Percentiles rank a stretch among this genome's conserved stretches.
Evolutionary conservation across 2,329 filamentous ascomycete species (phyloP).

Genomic region (Rhynchosporium graminicola): DNA sequence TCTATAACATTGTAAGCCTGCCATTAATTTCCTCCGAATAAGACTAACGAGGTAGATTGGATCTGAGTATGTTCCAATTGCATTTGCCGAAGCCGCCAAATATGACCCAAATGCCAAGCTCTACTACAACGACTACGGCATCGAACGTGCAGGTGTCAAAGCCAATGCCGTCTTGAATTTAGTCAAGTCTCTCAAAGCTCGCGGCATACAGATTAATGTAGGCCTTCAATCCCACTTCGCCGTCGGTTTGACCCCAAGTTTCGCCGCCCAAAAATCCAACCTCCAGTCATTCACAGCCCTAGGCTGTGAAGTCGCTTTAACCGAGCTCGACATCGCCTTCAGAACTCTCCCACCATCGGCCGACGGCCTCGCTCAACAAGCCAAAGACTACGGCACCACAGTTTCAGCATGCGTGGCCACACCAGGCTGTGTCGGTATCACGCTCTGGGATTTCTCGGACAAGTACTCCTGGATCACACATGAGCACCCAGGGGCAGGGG

Average conservation of each 20-base stretch:
- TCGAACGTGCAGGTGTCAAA: constrained; percentile 56
- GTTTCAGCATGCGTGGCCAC: constrained; percentile 33
- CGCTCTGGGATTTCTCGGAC: constrained; percentile 39
- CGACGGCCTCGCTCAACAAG: constrained; percentile 48
- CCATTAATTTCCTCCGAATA: background rate
- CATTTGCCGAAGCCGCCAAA: constrained; percentile 35
- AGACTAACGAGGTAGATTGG: constrained; percentile 39
- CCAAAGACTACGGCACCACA: constrained; percentile 47
- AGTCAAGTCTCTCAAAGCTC: constrained; percentile 48
- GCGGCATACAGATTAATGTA: constrained; percentile 59
- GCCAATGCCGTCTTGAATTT: constrained; percentile 46
- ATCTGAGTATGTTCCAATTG: constrained; percentile 52
- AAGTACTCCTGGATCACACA: constrained; percentile 46
- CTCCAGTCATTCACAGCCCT: constrained; percentile 54
- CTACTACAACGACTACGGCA: constrained; percentile 60
- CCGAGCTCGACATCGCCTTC: constrained; percentile 62
- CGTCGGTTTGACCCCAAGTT: constrained; percentile 52
- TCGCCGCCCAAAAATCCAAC: constrained; percentile 47
- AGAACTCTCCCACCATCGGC: constrained; percentile 47
- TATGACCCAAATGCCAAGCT: constrained; percentile 36
- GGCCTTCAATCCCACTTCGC: constrained; percentile 65
- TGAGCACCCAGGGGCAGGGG: constrained; percentile 46
- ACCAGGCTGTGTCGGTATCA: constrained; percentile 36
- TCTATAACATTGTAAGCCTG: constrained; percentile 47
- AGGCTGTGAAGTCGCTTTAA: constrained; percentile 60